Percentiles rank a stretch among this genome's conserved stretches.
phyloP scores from a whole-genome alignment of 1,284 basidiomycete genomes.

The Austroboletus novae-zelandiae region DNA sequence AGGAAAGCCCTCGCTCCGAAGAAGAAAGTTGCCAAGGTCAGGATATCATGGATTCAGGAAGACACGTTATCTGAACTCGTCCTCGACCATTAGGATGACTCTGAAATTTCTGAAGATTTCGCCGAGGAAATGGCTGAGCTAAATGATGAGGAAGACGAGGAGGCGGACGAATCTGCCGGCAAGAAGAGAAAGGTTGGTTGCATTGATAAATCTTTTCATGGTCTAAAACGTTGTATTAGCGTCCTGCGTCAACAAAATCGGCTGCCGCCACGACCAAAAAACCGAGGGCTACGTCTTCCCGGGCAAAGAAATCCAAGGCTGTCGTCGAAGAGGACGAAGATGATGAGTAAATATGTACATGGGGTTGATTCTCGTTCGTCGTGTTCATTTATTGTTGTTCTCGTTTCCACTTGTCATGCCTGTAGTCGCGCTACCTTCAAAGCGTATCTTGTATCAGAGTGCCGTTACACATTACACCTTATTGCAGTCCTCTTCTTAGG shows the following conservation, averaged over 20 bases:
- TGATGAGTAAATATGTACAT: conserved; percentile 21
- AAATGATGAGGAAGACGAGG: conserved; percentile 31
- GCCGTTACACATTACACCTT: neutral
- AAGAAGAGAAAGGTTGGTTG: conserved; percentile 33
- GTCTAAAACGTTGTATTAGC: conserved; percentile 24
- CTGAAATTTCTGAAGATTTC: conserved; percentile 33
- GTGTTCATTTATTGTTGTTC: conserved; percentile 7
- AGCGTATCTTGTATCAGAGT: conserved; percentile 5
- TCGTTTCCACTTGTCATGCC: conserved; percentile 3
- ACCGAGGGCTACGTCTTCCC: conserved; percentile 22
- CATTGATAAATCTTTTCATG: neutral
- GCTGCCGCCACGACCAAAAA: conserved; percentile 21
- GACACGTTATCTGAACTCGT: neutral
- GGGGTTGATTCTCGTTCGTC: neutral
- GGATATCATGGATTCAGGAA: conserved; percentile 5
- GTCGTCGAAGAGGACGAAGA: conserved; percentile 32
- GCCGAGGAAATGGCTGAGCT: conserved; percentile 28
- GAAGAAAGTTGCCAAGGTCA: conserved; percentile 37
- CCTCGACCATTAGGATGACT: conserved; percentile 22
- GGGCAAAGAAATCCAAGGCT: conserved; percentile 32
- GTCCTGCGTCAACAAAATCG: conserved; percentile 28
- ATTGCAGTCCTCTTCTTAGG: neutral
- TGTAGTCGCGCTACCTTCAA: conserved; percentile 7
- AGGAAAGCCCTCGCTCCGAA: conserved; percentile 24
- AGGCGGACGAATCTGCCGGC: conserved; percentile 18